These are phyloP conservation scores for Neurospora intermedia DNA, from an alignment of 495 filamentous ascomycete species.

Conservation along the genomic window DNA sequence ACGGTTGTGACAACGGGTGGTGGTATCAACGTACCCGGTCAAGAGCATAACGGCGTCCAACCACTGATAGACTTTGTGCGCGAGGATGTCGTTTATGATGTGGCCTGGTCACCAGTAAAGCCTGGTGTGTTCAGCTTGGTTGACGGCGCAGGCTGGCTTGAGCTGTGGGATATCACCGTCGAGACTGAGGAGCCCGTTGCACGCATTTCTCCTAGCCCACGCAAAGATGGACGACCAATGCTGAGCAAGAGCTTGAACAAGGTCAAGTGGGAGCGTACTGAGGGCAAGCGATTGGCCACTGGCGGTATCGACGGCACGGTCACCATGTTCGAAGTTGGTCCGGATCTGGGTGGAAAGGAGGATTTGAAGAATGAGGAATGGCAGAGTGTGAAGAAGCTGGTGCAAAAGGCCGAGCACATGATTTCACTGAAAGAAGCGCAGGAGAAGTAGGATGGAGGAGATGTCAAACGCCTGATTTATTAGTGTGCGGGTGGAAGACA, in stretches of 20 bases:
- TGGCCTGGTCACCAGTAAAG: constrained; percentile 81
- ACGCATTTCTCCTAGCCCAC: constrained; percentile 54
- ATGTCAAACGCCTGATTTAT: background rate
- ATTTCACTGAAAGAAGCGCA: background rate
- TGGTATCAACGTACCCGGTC: background rate
- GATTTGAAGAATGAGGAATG: constrained; percentile 77
- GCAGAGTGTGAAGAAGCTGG: constrained; percentile 76
- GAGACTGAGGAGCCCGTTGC: constrained; percentile 86
- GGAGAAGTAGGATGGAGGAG: background rate
- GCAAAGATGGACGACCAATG: constrained; percentile 46
- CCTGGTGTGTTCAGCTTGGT: constrained; percentile 90
- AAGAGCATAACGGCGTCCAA: constrained; percentile 27
- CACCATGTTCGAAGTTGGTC: constrained; percentile 88
- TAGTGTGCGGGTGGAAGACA: background rate
- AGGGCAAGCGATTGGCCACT: constrained; percentile 75
- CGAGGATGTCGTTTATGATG: constrained; percentile 94
- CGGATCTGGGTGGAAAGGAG: constrained; percentile 70
- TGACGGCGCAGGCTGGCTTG: constrained; percentile 84
- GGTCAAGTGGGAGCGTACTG: constrained; percentile 81
- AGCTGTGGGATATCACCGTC: constrained; percentile 88
- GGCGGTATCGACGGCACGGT: constrained; percentile 85
- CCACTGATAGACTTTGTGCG: constrained; percentile 83
- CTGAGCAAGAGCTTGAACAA: constrained; percentile 80
- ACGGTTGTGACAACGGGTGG: constrained; percentile 19
- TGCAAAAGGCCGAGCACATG: constrained; percentile 50